Percentiles rank a stretch among this genome's conserved stretches.
These are phyloP conservation scores for Roridomyces roridus DNA, from an alignment of 768 basidiomycete genomes.

Conservation along the genomic window DNA sequence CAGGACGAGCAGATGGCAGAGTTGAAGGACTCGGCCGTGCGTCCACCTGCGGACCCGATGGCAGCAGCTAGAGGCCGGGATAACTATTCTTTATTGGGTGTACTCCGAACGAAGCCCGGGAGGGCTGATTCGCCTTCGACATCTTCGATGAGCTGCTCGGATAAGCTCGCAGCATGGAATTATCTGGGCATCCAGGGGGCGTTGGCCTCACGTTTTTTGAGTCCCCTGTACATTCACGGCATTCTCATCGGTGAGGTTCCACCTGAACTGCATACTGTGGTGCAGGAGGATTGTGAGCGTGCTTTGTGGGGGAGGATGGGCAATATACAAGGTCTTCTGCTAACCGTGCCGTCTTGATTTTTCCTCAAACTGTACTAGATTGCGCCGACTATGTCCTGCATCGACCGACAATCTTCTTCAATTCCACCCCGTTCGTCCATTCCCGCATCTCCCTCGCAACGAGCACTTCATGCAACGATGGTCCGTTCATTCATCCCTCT, in stretches of 20 bases:
- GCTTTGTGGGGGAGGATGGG: constrained; percentile 69
- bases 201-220: constrained; percentile 59
- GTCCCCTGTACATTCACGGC: constrained; percentile 67
- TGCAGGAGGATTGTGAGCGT: constrained; percentile 67
- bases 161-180: constrained; percentile 91
- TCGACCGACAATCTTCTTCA: constrained; percentile 62
- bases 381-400: constrained; percentile 51
- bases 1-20: constrained; percentile 78
- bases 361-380: background rate
- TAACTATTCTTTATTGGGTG: constrained; percentile 75
- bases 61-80: constrained; percentile 76
- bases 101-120: constrained; percentile 92
- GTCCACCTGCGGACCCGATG: constrained; percentile 37
- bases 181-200: constrained; percentile 88
- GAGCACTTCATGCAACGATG: constrained; percentile 70
- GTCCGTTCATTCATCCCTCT: constrained; percentile 42
- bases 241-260: constrained; percentile 81
- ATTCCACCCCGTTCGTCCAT: constrained; percentile 62
- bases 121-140: constrained; percentile 88
- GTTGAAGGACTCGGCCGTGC: constrained; percentile 59
- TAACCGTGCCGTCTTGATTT: background rate
- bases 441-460: constrained; percentile 47
- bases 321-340: constrained; percentile 42
- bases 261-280: constrained; percentile 39
- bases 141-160: constrained; percentile 89